Evolutionary conservation across 1,139 yeast genomes (phyloP).

Genomic region (Zygoascus hellenicus): DNA sequence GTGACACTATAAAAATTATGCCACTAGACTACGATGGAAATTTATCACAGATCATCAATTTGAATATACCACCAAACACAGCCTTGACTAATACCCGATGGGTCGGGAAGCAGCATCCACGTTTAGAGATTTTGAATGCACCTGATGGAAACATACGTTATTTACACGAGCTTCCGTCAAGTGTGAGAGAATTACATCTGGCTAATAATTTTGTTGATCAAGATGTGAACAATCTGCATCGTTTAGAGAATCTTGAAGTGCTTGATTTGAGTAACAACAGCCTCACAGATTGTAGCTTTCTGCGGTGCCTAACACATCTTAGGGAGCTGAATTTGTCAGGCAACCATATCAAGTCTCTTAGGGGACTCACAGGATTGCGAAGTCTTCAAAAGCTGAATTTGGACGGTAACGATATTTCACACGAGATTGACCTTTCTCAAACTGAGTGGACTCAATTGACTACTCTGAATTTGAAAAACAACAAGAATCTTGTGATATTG

Average conservation of each 20-base stretch:
- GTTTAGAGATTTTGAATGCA: constrained; percentile 29
- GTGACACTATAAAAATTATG: constrained; percentile 30
- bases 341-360: constrained; percentile 26
- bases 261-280: constrained; percentile 32
- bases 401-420: constrained; percentile 23
- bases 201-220: constrained; percentile 31
- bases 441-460: constrained; percentile 18
- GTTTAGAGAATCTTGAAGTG: constrained; percentile 29
- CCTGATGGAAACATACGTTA: constrained; percentile 32
- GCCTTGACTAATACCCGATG: constrained; percentile 30
- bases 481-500: constrained; percentile 21
- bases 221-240: constrained; percentile 27
- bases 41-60: constrained; percentile 35
- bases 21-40: constrained; percentile 30
- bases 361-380: constrained; percentile 28
- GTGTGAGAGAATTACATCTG: constrained; percentile 28
- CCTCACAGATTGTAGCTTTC: constrained; percentile 32
- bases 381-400: constrained; percentile 29
- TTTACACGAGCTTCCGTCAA: constrained; percentile 34
- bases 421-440: constrained; percentile 1
- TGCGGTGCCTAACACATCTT: constrained; percentile 28
- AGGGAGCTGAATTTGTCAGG: constrained; percentile 29
- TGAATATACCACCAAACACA: constrained; percentile 30
- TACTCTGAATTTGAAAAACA: constrained; percentile 17
- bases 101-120: constrained; percentile 36